A percentile compares a stretch with the other conserved stretches of the same genome.
These are phyloP conservation scores for Gymnopilus junonius DNA, from an alignment of 768 basidiomycete species.

Conservation along the genomic window DNA sequence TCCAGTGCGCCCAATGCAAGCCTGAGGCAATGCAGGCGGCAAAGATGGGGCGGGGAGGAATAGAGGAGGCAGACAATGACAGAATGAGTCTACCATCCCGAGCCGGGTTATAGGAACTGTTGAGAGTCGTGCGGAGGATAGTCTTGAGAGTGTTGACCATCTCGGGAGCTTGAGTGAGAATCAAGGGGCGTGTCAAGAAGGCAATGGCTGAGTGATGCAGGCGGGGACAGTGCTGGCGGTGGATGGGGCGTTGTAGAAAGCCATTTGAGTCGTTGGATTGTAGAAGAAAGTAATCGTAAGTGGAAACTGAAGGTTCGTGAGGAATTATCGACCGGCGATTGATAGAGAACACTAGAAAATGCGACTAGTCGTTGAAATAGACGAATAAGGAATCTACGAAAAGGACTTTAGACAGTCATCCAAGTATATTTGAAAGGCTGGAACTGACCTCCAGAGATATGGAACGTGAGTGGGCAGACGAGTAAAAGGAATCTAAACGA, in stretches of 20 bases:
- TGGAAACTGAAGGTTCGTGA: slow-evolving; percentile 9
- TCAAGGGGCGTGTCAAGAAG: slow-evolving; percentile 42
- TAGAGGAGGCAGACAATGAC: slow-evolving; percentile 27
- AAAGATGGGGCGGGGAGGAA: slow-evolving; percentile 41
- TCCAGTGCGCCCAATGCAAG: slow-evolving; percentile 42
- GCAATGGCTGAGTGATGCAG: slow-evolving; percentile 35
- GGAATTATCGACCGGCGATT: slow-evolving; percentile 26
- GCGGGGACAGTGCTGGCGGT: slow-evolving; percentile 15
- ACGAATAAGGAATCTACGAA: slow-evolving; percentile 4
- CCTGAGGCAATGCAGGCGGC: slow-evolving; percentile 38
- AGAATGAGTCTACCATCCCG: slow-evolving; percentile 27
- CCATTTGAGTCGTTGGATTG: slow-evolving; percentile 17
- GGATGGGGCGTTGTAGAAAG: slow-evolving; percentile 7
- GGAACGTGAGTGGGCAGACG: slow-evolving; percentile 7
- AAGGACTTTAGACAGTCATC: not conserved
- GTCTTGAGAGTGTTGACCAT: slow-evolving; percentile 30
- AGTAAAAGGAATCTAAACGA: slow-evolving; percentile 11
- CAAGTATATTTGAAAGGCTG: not conserved
- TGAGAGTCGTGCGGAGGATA: slow-evolving; percentile 37
- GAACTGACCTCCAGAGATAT: slow-evolving; percentile 14
- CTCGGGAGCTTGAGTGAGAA: slow-evolving; percentile 26
- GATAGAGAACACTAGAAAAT: slow-evolving; percentile 2
- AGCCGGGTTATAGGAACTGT: slow-evolving; percentile 21
- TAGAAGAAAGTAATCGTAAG: not conserved
- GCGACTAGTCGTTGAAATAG: slow-evolving; percentile 3